These are phyloP conservation scores for Syzygium malaccense DNA, from an alignment of 441 rosid species.

Conservation along the genomic window DNA sequence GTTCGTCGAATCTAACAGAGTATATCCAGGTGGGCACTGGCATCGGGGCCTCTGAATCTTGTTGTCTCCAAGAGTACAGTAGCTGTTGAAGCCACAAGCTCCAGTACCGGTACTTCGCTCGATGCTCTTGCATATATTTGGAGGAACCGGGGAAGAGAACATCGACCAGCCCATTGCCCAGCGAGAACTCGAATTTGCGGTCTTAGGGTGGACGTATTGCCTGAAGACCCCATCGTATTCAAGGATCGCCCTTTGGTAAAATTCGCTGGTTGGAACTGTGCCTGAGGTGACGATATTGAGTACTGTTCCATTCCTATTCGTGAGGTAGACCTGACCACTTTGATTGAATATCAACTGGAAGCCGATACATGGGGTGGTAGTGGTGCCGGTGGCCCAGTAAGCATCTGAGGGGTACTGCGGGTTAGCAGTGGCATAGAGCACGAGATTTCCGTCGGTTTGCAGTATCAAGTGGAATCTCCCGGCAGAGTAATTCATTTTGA, in stretches of 20 bases:
- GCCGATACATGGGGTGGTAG: not conserved
- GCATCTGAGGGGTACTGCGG: not conserved
- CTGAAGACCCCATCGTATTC: slow-evolving; percentile 27
- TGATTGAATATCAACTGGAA: slow-evolving; percentile 14
- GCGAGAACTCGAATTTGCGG: not conserved
- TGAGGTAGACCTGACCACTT: slow-evolving; percentile 19
- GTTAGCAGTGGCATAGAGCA: not conserved
- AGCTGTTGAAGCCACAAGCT: slow-evolving; percentile 38
- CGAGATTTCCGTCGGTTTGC: slow-evolving; percentile 19
- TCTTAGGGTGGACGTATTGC: slow-evolving; percentile 17
- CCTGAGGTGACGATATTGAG: not conserved
- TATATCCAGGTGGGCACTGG: slow-evolving; percentile 21
- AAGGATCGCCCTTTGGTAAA: slow-evolving; percentile 18
- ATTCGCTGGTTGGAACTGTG: not conserved
- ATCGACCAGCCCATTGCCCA: not conserved
- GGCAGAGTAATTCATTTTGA: not conserved
- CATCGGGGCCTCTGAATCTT: slow-evolving; percentile 12
- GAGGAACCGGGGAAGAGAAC: not conserved
- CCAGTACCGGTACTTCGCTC: slow-evolving; percentile 7
- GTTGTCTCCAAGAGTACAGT: slow-evolving; percentile 14
- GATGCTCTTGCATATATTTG: slow-evolving; percentile 7
- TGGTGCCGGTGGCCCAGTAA: slow-evolving; percentile 3
- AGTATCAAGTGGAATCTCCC: slow-evolving; percentile 7
- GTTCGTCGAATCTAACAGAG: slow-evolving; percentile 14
- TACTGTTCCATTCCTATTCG: not conserved